Evolutionary conservation across 2,329 filamentous ascomycete genomes (phyloP), one percentile per base, ranked within the genome.

Genomic region (Aspergillus sojae): DNA sequence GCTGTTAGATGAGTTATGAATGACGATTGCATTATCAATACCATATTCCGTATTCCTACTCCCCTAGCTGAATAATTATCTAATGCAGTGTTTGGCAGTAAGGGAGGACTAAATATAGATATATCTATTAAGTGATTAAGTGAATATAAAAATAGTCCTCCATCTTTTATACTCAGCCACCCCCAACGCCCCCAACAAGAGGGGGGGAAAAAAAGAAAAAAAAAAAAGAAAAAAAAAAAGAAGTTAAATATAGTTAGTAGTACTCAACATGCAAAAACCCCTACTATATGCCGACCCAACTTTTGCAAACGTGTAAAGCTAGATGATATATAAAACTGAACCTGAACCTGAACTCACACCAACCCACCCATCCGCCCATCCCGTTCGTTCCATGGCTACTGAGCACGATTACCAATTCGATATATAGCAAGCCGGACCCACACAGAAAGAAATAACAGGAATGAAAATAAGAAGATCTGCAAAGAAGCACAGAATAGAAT

Each of bases 1-100:
- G 52, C 55, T 46, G 58, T 58, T 62, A 57, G 60, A 67, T 64
- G 66, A 68, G 45, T 63, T 53, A 67, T 67, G 65, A 67, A 62
- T 67, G 60, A 59, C 48, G 52, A 55, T 48, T 53, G 52, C 30
- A 46, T 48, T 62, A 34, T 28, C 12, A 34, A 12, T 34, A 34
- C 12, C 32, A 34, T 34, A 34, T 34, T 34, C 2, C 32, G 11
- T 12, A 6, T 16, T 7, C 14, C 32, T 16, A 5, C 14, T 6
- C 14, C 34, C 14, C 14, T 36, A 36, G 12, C 14, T 14, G 5
- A 6, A 36, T 6, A 5, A 2, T 14, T 36, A 36, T 36, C 34
- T 16, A 36, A 36, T 14, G 5, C 34, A 36, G 5, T 36, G 12
- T 36, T 36, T 2, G 12, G 14, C 14, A 36, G 19, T 9, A 41